phyloP scores from a whole-genome alignment of 345 rosid genomes.

The Aquilaria malaccensis region DNA sequence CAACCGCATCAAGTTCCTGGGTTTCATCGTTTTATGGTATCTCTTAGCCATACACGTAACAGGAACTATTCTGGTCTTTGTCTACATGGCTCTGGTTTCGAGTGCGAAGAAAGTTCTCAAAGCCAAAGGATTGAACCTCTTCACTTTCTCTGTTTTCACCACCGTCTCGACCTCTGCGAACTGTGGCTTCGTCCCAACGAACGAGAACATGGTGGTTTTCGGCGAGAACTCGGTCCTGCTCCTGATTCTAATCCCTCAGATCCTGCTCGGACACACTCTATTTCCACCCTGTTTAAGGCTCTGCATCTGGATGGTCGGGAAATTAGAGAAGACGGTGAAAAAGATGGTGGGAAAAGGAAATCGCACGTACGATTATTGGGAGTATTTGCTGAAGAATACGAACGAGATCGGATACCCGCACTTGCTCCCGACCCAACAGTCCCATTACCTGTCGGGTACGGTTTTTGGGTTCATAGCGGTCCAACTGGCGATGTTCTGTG shows the following conservation, averaged over 20 bases:
- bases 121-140: constrained; percentile 16
- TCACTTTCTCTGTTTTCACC: constrained; percentile 39
- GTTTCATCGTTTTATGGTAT: constrained; percentile 25
- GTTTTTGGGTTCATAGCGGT: constrained; percentile 18
- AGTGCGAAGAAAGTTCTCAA: constrained; percentile 26
- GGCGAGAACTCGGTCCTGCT: constrained; percentile 30
- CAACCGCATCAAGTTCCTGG: constrained; percentile 14
- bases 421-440: constrained; percentile 10
- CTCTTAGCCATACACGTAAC: constrained; percentile 15
- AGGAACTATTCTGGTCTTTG: constrained; percentile 20
- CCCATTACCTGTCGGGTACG: constrained; percentile 10
- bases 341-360: background rate
- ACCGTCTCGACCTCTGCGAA: constrained; percentile 32
- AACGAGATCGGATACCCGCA: constrained; percentile 15
- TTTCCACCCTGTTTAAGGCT: constrained; percentile 16
- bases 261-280: constrained; percentile 26
- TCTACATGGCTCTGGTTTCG: constrained; percentile 14
- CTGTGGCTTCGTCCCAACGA: constrained; percentile 50
- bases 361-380: constrained; percentile 8
- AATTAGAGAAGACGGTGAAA: constrained; percentile 7
- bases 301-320: constrained; percentile 24
- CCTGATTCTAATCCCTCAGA: constrained; percentile 30
- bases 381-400: constrained; percentile 11
- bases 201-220: constrained; percentile 48
- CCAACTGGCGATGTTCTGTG: constrained; percentile 20